phyloP scores from a whole-genome alignment of 2,329 filamentous ascomycete species.

The Parascedosporium putredinis region DNA sequence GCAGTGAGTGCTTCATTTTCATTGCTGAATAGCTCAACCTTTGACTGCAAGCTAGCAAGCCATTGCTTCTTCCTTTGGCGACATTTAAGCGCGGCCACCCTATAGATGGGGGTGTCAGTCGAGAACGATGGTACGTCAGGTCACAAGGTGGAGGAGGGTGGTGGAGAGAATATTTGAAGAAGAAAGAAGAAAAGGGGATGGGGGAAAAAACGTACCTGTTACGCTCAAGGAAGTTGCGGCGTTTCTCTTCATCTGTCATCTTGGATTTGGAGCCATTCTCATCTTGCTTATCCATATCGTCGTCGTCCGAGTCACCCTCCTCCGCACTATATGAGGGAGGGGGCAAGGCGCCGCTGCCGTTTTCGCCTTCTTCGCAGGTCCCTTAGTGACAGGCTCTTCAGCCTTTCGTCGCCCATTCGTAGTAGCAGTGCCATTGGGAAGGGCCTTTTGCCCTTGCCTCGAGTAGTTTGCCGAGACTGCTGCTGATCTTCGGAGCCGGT shows the following conservation, averaged over 20 bases:
- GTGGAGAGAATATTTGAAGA: no score
- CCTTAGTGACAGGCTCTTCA: constrained; percentile 54
- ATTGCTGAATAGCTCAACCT: constrained; percentile 83
- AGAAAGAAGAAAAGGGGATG: neutral
- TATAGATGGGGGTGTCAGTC: no score
- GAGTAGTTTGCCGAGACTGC: constrained; percentile 48
- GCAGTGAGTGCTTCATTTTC: constrained; percentile 83
- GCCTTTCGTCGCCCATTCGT: constrained; percentile 68
- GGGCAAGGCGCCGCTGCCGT: constrained; percentile 31
- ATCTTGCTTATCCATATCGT: constrained; percentile 44
- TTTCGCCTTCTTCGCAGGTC: constrained; percentile 63
- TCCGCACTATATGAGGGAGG: constrained; percentile 14
- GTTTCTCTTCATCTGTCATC: constrained; percentile 98
- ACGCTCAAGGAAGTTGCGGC: constrained; percentile 92
- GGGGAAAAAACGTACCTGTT: constrained; percentile 62
- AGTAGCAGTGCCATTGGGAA: constrained; percentile 25
- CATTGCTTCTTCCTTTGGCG: constrained; percentile 98
- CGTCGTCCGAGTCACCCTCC: constrained; percentile 34
- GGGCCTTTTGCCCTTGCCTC: constrained; percentile 51
- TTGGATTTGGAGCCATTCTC: constrained; percentile 42
- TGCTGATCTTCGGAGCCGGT: constrained; percentile 65
- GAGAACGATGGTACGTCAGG: no score
- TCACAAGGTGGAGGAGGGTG: no score
- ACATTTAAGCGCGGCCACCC: constrained; percentile 92
- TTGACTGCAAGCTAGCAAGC: constrained; percentile 86